These are phyloP conservation scores for Ajuga reptans DNA, from an alignment of 305 asterid genomes.

Conservation along the genomic window DNA sequence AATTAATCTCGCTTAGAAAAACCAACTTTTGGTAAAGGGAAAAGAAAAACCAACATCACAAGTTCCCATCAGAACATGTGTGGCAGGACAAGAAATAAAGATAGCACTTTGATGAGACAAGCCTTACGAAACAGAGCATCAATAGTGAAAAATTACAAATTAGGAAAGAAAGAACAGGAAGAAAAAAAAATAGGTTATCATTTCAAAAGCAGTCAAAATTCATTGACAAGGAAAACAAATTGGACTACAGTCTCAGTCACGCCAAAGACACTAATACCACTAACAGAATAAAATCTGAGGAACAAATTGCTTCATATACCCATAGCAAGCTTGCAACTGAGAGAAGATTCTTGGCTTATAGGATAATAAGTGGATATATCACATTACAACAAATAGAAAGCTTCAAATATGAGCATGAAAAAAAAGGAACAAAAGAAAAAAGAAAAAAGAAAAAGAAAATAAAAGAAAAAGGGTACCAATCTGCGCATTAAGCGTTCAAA, in stretches of 20 bases:
- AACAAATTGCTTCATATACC: slow-evolving; percentile 6
- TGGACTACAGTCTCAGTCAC: neutral
- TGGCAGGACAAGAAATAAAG: slow-evolving; percentile 1
- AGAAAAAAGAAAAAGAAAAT: slow-evolving; percentile 1
- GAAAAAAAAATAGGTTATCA: neutral
- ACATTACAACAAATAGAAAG: slow-evolving; percentile 11
- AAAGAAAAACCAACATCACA: slow-evolving; percentile 5
- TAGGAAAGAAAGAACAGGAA: neutral
- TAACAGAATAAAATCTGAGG: neutral
- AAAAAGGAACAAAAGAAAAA: neutral
- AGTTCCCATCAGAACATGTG: slow-evolving; percentile 13
- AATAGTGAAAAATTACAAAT: too few relatives aligned
- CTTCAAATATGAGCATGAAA: slow-evolving; percentile 10
- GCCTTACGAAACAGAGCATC: slow-evolving; percentile 1
- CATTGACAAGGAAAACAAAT: slow-evolving; percentile 4
- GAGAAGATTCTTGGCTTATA: slow-evolving; percentile 5
- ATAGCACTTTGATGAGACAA: neutral
- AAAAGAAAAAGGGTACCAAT: slow-evolving; percentile 48
- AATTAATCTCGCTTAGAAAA: neutral
- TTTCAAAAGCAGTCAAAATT: neutral
- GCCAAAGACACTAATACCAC: neutral
- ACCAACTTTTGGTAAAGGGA: neutral
- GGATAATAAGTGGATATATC: neutral
- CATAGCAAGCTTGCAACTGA: slow-evolving; percentile 10
- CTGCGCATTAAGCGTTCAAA: slow-evolving; percentile 89